Base-by-base conservation (phyloP, 352 stramenopile genomes). In the Globisporangium heterothallicum region DNA sequence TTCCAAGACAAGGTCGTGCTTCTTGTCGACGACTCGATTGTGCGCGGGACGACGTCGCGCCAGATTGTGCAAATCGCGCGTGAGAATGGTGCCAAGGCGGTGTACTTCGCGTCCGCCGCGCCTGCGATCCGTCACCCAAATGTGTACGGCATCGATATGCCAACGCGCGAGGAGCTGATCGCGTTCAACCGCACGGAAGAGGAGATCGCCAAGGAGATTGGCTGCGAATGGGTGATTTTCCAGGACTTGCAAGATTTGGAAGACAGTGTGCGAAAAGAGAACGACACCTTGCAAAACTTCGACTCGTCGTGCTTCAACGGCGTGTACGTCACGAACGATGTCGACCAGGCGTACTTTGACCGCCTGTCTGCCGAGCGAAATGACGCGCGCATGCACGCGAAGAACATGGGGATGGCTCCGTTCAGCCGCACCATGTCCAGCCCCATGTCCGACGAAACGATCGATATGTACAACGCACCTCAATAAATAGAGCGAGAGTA, bases 61-160 rank as follows among this genome's bases (percentile, higher is more conserved):
- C 94, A 99, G 74, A 98, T 99, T 60, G 94, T 99, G 44, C 85
- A 98, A 73, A 99, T 99, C 82, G 96, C 97, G 22, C 87, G 97
- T 47, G 96, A 99, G 59, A 98, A 97, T 24, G 97, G 97, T 22
- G 97, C 97, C 6, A 96, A 92, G 49, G 97, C 80, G 0, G 83
- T 94, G 47, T 99, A 98, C 77, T 98, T 99, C 57, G 95, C 88
- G 19, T 98, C 89, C 45, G 96, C 96, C 6, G 95, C 96, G 14
- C 97, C 97, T 25, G 92, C 96, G 41, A 98, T 99, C 66, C 88
- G 96, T 30, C 96, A 99, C 74, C 95, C 96, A n/a, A 99, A 99
- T 66, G 97, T 99, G 26, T 99, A 99, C 72, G 97, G 97, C 36
- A 99, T 99, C 66, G 97, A 99, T 68, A 99, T 99, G 82, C 97